Evolutionary conservation across 306 rosid species (phyloP).

Genomic region (Abrus pulchellus): DNA sequence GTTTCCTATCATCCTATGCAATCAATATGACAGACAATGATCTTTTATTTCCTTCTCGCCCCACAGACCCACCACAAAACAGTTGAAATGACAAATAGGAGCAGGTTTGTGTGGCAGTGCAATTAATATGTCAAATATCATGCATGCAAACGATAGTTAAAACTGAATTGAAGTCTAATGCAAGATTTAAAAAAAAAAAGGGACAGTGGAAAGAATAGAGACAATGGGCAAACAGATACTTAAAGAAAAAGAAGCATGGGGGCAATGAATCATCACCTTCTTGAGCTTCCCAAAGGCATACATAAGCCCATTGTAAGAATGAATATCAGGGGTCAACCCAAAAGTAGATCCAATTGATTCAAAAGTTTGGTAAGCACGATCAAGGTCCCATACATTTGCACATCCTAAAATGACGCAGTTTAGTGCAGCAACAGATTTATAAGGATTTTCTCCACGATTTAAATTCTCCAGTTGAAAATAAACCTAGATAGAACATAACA

Average conservation of each 20-base stretch:
- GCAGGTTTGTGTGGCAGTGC: not conserved
- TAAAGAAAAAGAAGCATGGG: slow-evolving; percentile 23
- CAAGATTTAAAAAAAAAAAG: slow-evolving; percentile 19
- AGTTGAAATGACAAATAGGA: slow-evolving; percentile 5
- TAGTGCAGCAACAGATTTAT: slow-evolving; percentile 89
- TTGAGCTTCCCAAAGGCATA: slow-evolving; percentile 88
- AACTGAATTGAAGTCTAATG: slow-evolving; percentile 21
- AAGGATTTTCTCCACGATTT: slow-evolving; percentile 77
- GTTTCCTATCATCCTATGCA: slow-evolving; percentile 14
- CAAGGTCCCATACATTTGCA: slow-evolving; percentile 96
- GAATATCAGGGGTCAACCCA: slow-evolving; percentile 86
- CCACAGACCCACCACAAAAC: not conserved
- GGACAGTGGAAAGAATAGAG: not conserved
- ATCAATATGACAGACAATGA: slow-evolving; percentile 18
- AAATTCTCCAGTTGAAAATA: slow-evolving; percentile 92
- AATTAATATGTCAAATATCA: slow-evolving; percentile 16
- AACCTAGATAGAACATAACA: slow-evolving; percentile 64
- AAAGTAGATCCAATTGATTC: slow-evolving; percentile 87
- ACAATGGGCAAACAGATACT: not conserved
- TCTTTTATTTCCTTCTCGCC: not conserved
- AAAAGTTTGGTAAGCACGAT: slow-evolving; percentile 97
- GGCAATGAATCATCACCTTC: slow-evolving; percentile 64
- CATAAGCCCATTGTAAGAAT: slow-evolving; percentile 90
- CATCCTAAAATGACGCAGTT: slow-evolving; percentile 91
- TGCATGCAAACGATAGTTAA: slow-evolving; percentile 26